Base-by-base conservation (phyloP, 495 filamentous ascomycete species). In the Copromyces sp. region DNA sequence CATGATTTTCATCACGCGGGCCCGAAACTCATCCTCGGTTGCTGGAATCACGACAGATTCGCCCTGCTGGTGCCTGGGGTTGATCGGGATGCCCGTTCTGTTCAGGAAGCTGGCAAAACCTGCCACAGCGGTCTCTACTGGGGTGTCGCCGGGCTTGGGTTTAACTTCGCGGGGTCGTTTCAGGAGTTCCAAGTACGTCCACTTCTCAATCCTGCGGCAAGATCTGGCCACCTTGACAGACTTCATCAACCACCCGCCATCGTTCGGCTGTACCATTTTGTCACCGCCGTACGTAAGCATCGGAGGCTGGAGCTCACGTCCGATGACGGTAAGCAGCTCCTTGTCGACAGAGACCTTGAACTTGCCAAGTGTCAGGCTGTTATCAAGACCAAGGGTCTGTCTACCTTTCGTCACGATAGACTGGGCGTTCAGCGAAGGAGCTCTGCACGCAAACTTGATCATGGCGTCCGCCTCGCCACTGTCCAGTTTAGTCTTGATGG, bases 391-490 rank as follows among this genome's bases (percentile, higher is more conserved):
- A 12, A 84, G 75, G 20, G 78, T 70, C n/a, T 76, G 11, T 68
- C 80, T 83, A 24, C 89, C 92, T 9, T 85, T 81, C 1, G 77
- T 84, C 2, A 87, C 82, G 75, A 97, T 91, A 0, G 89, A 91
- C 20, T 81, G 71, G 0, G 90, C 91, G 75, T 96, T 96, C 42
- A 84, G 81, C 0, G 80, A 83, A 0, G 93, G 91, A 11, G 80
- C 80, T 14, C 92, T 86, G 41, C 90, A 91, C 1, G 93, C 90
- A 77, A 94, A 92, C 2, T 76, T 77, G 29, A 93, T 85, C 91
- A 95, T 95, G 0, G 79, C 69, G 0, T 83, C 78, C 0, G 89
- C 91, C 75, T 93, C 92, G 0, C 81, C 78, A 0, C 83, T 79
- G 16, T 76, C 79, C 32, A 93, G 83, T 78, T 89, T 89, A 2